Percentiles rank a stretch among this genome's conserved stretches.
Evolutionary conservation across 129 eudicot genomes (phyloP).

Genomic region (Dittrichia graveolens): DNA sequence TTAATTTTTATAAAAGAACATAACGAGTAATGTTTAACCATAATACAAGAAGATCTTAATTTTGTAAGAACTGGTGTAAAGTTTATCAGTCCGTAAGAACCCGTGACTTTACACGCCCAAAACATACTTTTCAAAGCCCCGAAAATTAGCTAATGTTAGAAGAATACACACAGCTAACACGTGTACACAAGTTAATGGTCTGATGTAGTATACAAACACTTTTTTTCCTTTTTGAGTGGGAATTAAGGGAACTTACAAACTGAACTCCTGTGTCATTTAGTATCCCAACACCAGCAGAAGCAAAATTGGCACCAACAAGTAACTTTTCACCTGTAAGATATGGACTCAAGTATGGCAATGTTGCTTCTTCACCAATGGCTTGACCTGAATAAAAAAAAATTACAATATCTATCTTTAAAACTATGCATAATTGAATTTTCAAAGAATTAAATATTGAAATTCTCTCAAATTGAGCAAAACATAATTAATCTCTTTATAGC

Average conservation of each 20-base stretch:
- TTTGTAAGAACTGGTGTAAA: too few species aligned
- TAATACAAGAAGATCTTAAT: too few species aligned
- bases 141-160: too few species aligned
- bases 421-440: background rate
- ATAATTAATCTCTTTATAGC: too few species aligned
- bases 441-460: background rate
- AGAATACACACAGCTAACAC: too few species aligned
- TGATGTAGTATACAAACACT: background rate
- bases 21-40: too few species aligned
- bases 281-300: slow-evolving; percentile 67
- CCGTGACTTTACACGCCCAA: too few species aligned
- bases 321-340: slow-evolving; percentile 46
- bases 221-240: background rate
- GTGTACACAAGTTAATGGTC: too few species aligned
- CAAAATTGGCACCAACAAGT: slow-evolving; percentile 71
- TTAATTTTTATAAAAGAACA: too few species aligned
- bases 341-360: slow-evolving; percentile 64
- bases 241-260: slow-evolving; percentile 46
- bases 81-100: too few species aligned
- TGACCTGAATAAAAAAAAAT: slow-evolving; percentile 40
- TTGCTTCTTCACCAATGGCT: slow-evolving; percentile 47
- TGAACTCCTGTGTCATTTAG: slow-evolving; percentile 68
- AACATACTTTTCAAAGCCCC: too few species aligned
- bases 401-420: background rate
- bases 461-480: too few species aligned